phyloP scores from a whole-genome alignment of 805 yeast genomes.

The Schizosaccharomyces cryophilus region DNA sequence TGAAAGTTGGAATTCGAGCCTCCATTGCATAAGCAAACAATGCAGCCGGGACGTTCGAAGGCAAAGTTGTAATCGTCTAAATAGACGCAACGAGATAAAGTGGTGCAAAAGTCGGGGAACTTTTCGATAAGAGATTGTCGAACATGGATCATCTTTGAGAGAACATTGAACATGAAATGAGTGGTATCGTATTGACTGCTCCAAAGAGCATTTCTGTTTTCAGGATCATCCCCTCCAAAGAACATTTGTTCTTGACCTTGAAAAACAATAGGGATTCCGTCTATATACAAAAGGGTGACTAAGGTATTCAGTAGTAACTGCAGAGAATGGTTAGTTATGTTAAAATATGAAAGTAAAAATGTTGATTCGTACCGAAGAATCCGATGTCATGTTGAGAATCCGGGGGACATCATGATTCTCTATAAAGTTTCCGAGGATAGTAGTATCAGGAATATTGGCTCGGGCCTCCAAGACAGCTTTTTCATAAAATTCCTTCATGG shows the following conservation, averaged over 20 bases:
- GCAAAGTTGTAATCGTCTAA: not conserved
- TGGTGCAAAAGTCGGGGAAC: not conserved
- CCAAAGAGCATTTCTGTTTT: constrained; percentile 4
- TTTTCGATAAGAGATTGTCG: not conserved
- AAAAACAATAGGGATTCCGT: constrained; percentile 4
- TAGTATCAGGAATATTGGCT: not conserved
- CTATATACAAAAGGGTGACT: not conserved
- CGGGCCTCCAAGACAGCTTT: not conserved
- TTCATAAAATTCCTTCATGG: not conserved
- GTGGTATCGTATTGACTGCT: not conserved
- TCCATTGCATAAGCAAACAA: not conserved
- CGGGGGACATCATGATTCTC: constrained; percentile 5
- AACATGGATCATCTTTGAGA: not conserved
- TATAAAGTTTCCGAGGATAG: constrained; percentile 1
- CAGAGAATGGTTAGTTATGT: not conserved
- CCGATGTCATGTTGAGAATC: not conserved
- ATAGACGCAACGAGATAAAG: not conserved
- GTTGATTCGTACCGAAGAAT: not conserved
- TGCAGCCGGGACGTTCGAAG: not conserved
- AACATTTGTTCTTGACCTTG: constrained; percentile 4
- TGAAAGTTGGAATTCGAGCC: not conserved
- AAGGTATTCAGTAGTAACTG: not conserved
- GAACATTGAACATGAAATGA: not conserved
- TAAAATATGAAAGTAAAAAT: not conserved
- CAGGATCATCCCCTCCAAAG: constrained; percentile 3